These are phyloP conservation scores for Rhinocladiella similis DNA, from an alignment of 2,329 filamentous ascomycete genomes.

Conservation along the genomic window DNA sequence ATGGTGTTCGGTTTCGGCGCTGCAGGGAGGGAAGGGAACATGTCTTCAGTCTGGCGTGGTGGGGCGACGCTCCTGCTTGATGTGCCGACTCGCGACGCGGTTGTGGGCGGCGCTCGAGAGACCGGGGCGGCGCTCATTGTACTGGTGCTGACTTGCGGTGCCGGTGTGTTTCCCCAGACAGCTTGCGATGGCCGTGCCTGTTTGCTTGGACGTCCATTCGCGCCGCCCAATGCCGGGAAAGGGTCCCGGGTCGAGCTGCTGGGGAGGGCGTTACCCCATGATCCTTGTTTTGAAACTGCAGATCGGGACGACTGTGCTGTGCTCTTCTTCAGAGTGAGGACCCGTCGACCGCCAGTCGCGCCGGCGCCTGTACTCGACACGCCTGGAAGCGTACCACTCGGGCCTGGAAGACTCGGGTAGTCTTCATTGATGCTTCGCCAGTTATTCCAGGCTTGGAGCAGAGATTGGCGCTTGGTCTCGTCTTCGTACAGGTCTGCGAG, in stretches of 20 bases:
- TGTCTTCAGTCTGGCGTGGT: conserved; percentile 51
- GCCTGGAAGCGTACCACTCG: conserved; percentile 65
- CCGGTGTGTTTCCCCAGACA: conserved; percentile 23
- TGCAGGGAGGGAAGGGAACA: conserved; percentile 79
- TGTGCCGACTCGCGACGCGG: conserved; percentile 14
- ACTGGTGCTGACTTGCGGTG: conserved; percentile 27
- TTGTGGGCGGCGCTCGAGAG: conserved; percentile 19
- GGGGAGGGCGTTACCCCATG: conserved; percentile 54
- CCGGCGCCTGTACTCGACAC: conserved; percentile 55
- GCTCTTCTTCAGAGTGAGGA: conserved; percentile 68
- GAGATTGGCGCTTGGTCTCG: conserved; percentile 66
- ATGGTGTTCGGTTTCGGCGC: conserved; percentile 68
- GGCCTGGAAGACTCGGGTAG: conserved; percentile 82
- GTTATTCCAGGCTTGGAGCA: conserved; percentile 87
- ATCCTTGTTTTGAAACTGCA: conserved; percentile 56
- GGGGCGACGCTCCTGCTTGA: conserved; percentile 26
- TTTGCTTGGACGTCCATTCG: conserved; percentile 34
- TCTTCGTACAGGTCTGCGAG: conserved; percentile 92
- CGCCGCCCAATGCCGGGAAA: conserved; percentile 45
- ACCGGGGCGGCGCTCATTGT: conserved; percentile 20
- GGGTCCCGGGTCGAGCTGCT: conserved; percentile 41
- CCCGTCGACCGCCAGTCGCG: conserved; percentile 55
- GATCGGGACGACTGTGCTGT: conserved; percentile 68
- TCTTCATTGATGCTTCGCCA: conserved; percentile 96
- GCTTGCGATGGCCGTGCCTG: conserved; percentile 12